Base-by-base conservation (phyloP, 148 eudicot species). In the Amaranthus palmeri region DNA sequence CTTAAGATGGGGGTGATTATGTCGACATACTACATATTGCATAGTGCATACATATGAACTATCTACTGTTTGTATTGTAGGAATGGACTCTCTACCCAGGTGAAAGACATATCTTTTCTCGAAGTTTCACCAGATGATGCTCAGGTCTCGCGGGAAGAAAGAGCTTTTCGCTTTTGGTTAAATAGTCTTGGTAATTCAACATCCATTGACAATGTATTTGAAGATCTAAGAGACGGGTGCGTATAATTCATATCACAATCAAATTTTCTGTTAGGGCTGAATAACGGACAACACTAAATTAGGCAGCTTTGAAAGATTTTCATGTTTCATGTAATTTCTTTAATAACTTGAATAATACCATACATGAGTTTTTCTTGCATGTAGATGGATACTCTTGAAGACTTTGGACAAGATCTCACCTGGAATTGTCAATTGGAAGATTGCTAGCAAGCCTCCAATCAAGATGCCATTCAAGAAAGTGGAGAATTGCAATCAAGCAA, bases 391-490 rank as follows among this genome's bases (percentile, higher is more conserved):
- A 75, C 96, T 96, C 48, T 79, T 96, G 58, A 86, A 92, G 84
- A 88, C 99, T 44, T 88, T 96, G 68, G 97, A 90, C 82, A 92
- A 92, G 85, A 83, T 88, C 61, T 96, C 99, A 48, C 96, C 97
- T 61, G 97, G 96, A 42, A 96, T 90, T 56, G 97, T 96, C 71
- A 92, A 92, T 45, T 96, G 99, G 99, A 96, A 92, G 82, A 43
- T 83, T 59, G 99, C 99, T 72, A 81, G 83, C 66, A 92, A 87
- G 84, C 99, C 99, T 71, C 99, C 99, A 42, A 96, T 96, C 68
- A 92, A 92, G 81, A 87, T 96, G 99, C 99, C 96, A 43, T 96
- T 96, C 86, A 83, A 89, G 76, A 96, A 96, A 87, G 97, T 96
- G 50, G 99, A 96, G 77, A 96, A 96, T 77, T 96, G 99, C 83